phyloP scores from a whole-genome alignment of 768 basidiomycete species.

The Chalciporus piperatus region DNA sequence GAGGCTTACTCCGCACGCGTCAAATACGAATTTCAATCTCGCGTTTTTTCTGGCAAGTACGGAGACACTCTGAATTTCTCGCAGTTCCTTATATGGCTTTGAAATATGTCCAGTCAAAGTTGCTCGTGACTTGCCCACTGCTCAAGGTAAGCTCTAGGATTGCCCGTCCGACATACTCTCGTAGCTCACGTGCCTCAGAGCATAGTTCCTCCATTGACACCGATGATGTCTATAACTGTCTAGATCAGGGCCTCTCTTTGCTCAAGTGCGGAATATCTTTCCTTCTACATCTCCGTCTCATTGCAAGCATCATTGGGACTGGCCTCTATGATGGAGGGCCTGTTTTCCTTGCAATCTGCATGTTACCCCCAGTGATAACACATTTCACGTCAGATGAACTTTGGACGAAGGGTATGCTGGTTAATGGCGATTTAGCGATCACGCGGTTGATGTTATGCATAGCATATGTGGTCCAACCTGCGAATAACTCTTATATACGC shows the following conservation, averaged over 20 bases:
- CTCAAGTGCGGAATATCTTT: slow-evolving; percentile 13
- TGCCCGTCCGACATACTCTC: background rate
- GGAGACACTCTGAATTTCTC: background rate
- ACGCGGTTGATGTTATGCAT: background rate
- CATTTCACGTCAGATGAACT: slow-evolving; percentile 2
- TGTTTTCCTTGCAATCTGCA: slow-evolving; percentile 19
- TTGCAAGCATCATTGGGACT: slow-evolving; percentile 15
- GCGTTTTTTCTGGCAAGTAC: slow-evolving; percentile 17
- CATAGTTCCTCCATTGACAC: background rate
- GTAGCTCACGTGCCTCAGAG: slow-evolving; percentile 6
- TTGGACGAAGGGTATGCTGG: slow-evolving; percentile 21
- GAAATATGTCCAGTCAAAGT: slow-evolving; percentile 12
- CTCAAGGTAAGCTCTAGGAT: slow-evolving; percentile 13
- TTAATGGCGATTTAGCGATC: background rate
- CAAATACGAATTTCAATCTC: slow-evolving; percentile 19
- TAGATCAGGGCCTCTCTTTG: slow-evolving; percentile 11
- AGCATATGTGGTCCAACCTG: slow-evolving; percentile 19
- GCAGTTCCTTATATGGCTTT: background rate
- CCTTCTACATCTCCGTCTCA: slow-evolving; percentile 22
- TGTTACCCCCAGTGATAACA: slow-evolving; percentile 9
- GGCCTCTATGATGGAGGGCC: slow-evolving; percentile 18
- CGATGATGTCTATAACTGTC: slow-evolving; percentile 4
- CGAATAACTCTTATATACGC: slow-evolving; percentile 20
- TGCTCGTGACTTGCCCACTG: slow-evolving; percentile 20
- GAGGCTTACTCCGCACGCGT: slow-evolving; percentile 15